Evolutionary conservation across 2,329 filamentous ascomycete species (phyloP).

Genomic region (Penicillium sp.): DNA sequence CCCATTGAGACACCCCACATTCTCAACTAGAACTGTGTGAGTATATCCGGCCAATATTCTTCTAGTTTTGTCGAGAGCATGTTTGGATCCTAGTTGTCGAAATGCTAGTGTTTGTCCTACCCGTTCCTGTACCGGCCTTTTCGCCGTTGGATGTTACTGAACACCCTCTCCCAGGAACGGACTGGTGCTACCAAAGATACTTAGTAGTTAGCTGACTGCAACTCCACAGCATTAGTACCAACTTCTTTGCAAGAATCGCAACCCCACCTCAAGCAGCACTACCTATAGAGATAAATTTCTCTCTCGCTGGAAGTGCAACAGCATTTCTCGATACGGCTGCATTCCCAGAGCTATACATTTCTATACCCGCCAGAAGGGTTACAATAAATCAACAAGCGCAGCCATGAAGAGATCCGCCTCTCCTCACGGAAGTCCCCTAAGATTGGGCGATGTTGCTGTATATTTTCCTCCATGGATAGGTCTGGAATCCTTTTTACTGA

Average conservation of each 20-base stretch:
- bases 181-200: slow-evolving; percentile 1
- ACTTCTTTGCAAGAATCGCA: not conserved
- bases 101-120: slow-evolving; percentile 8
- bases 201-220: slow-evolving; percentile 7
- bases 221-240: not conserved
- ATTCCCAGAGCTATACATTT: too few relatives aligned
- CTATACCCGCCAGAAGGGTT: slow-evolving; percentile 9
- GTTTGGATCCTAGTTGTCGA: slow-evolving; percentile 7
- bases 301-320: too few relatives aligned
- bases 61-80: too few relatives aligned
- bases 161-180: too few relatives aligned
- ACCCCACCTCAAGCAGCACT: not conserved
- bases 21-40: slow-evolving; percentile 13
- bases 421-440: too few relatives aligned
- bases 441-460: too few relatives aligned
- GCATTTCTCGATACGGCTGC: too few relatives aligned
- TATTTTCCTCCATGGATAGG: too few relatives aligned
- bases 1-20: too few relatives aligned
- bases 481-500: too few relatives aligned
- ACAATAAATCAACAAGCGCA: slow-evolving; percentile 24
- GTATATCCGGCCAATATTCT: slow-evolving; percentile 7
- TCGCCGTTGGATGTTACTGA: slow-evolving; percentile 10
- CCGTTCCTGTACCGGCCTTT: slow-evolving; percentile 1
- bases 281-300: too few relatives aligned
- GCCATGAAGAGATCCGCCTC: too few relatives aligned